Evolutionary conservation across 2,329 filamentous ascomycete species (phyloP), one percentile per base, ranked within the genome.

Genomic region (Colletotrichum sp.): DNA sequence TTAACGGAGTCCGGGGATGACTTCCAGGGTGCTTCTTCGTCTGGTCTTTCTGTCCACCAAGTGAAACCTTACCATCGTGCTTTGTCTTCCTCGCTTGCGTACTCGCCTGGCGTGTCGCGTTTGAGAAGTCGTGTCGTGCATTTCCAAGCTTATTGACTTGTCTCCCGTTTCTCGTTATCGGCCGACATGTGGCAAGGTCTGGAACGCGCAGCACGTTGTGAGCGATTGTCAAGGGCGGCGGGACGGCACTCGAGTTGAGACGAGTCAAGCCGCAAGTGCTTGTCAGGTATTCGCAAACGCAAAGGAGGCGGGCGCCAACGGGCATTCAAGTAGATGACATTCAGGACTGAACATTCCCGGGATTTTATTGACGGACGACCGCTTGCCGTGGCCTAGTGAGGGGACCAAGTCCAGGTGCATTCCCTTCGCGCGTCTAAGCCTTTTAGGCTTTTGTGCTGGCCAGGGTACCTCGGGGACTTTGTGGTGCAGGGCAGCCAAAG

Each of bases 101-200:
- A 66, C 56, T 36, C 39, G 39, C 61, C 62, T 55, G 39, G 69
- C 68, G 69, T 56, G 72, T 64, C 70, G 56, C 70, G 73, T 75
- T 75, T 75, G 69, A 75, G 56, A 52, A 22, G 61, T 62, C 39
- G 62, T 48, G 15, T 65, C 27, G 36, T 27, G 66, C 71, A 61
- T 62, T 25, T 61, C 25, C 12, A 22, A 64, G 34, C 61, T 64
- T 16, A 16, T 64, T 39, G 58, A 52, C n/a, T 28, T 58, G 55
- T 58, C 34, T 22, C 65, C 30, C 25, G 15, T 15, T 30, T 43
- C 10, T 75, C 52, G 48, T 27, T 25, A 28, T 36, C 9, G 15
- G 34, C 18, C 15, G 66, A 43, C 18, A 18, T 13, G 43, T 60
- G 8, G 69, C 9, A 27, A 58, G 34, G 52, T 61, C 28, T 39